A percentile compares a stretch with the other conserved stretches of the same genome.
phyloP scores from a whole-genome alignment of 805 yeast species.

The Metschnikowia hibisci region DNA sequence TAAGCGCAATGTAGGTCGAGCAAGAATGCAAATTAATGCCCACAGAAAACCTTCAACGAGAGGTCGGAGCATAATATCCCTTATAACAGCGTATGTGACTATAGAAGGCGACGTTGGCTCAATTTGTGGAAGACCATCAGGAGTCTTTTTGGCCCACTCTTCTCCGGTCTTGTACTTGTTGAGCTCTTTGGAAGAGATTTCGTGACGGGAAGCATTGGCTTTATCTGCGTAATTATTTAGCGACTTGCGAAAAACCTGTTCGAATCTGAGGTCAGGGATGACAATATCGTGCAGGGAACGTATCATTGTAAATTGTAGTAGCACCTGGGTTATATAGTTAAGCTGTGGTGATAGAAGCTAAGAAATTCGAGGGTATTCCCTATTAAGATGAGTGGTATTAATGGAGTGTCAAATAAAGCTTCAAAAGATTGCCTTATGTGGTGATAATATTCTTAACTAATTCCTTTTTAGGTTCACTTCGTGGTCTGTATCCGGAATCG shows the following conservation, averaged over 20 bases:
- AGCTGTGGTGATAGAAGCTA: too few species aligned
- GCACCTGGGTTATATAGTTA: too few species aligned
- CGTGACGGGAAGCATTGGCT: slow-evolving; percentile 6
- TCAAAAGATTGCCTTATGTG: too few species aligned
- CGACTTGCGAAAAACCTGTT: slow-evolving; percentile 48
- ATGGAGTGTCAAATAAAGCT: too few species aligned
- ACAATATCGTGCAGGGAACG: slow-evolving; percentile 12
- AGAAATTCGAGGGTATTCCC: too few species aligned
- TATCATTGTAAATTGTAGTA: neutral
- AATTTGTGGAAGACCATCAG: slow-evolving; percentile 23
- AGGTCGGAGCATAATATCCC: slow-evolving; percentile 53
- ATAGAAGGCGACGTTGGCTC: slow-evolving; percentile 42
- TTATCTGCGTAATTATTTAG: slow-evolving; percentile 29
- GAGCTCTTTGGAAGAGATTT: slow-evolving; percentile 20
- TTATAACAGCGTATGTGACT: slow-evolving; percentile 45
- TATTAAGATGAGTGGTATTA: too few species aligned
- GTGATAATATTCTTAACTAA: too few species aligned
- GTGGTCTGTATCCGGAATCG: too few species aligned
- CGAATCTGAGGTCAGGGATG: slow-evolving; percentile 66
- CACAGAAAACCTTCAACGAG: slow-evolving; percentile 49
- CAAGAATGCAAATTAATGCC: slow-evolving; percentile 17
- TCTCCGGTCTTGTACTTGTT: slow-evolving; percentile 9
- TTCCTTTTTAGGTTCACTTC: too few species aligned
- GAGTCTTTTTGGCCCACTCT: neutral
- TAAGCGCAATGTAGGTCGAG: slow-evolving; percentile 13